Conservation (phyloP, 2,329 filamentous ascomycete species). For the Sporothrix mexicana region DNA sequence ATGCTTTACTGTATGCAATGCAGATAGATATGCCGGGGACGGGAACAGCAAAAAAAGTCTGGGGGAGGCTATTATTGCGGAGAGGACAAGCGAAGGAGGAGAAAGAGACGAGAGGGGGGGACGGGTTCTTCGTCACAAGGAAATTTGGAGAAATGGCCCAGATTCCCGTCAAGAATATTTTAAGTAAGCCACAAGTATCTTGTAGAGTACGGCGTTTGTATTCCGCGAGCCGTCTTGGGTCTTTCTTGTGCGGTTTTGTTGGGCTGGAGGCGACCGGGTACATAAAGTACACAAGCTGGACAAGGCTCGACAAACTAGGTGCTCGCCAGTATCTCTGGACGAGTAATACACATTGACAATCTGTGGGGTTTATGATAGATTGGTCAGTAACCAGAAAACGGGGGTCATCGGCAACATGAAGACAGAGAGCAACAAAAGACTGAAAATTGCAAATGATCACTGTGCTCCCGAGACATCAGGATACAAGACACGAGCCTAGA, state of each 20-base stretch:
- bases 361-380: not conserved
- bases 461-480: conserved; percentile 4
- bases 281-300: not conserved
- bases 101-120: not conserved
- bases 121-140: conserved; percentile 24
- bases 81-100: not conserved
- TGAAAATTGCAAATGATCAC: not conserved
- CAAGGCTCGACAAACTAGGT: no score
- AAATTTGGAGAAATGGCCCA: conserved; percentile 22
- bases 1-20: not conserved
- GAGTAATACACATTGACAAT: no score
- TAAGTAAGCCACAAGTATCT: not conserved
- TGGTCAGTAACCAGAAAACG: conserved; percentile 5
- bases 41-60: conserved; percentile 5
- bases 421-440: not conserved
- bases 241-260: not conserved
- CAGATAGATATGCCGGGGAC: conserved; percentile 22
- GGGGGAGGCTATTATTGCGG: conserved; percentile 17
- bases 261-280: not conserved
- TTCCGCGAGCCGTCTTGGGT: conserved; percentile 1
- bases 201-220: conserved; percentile 1
- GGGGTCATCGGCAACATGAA: conserved; percentile 18
- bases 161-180: not conserved
- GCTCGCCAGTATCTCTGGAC: no score
- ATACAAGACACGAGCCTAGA: conserved; percentile 8